Evolutionary conservation across 306 rosid genomes (phyloP).

Genomic region (Casuarina equisetifolia): DNA sequence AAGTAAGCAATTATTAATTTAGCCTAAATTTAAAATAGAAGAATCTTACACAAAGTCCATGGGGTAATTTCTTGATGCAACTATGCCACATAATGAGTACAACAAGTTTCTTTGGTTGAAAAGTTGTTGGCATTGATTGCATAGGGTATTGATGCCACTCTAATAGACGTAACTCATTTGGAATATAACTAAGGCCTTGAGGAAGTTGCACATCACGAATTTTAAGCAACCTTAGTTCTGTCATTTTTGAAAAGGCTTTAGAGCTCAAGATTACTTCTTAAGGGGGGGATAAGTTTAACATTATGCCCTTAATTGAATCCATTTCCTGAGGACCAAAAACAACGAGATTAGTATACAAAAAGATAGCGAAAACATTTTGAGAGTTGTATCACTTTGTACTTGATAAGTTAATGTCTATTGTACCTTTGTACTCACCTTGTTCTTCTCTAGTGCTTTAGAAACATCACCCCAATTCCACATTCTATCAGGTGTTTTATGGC

Average conservation of each 20-base stretch:
- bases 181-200: not conserved
- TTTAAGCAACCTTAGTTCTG: constrained; percentile 25
- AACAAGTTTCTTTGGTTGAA: constrained; percentile 21
- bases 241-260: constrained; percentile 20
- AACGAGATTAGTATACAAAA: accelerated
- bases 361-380: not conserved
- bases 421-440: not conserved
- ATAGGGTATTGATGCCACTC: constrained; percentile 20
- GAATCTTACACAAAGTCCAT: constrained; percentile 11
- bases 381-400: not conserved
- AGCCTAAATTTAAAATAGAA: not conserved
- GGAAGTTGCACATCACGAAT: constrained; percentile 18
- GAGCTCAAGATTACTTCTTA: constrained; percentile 11
- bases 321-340: constrained; percentile 17
- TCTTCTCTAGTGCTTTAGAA: no score
- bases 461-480: no score
- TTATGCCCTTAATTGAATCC: not conserved
- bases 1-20: not conserved
- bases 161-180: constrained; percentile 26
- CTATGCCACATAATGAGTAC: constrained; percentile 23
- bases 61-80: constrained; percentile 5
- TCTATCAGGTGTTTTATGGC: no score
- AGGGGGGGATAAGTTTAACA: not conserved
- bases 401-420: not conserved
- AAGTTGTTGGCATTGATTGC: constrained; percentile 14